A percentile compares a stretch with the other conserved stretches of the same genome.
Conservation (phyloP, 352 stramenopile genomes). For the Globisporangium splendens region DNA sequence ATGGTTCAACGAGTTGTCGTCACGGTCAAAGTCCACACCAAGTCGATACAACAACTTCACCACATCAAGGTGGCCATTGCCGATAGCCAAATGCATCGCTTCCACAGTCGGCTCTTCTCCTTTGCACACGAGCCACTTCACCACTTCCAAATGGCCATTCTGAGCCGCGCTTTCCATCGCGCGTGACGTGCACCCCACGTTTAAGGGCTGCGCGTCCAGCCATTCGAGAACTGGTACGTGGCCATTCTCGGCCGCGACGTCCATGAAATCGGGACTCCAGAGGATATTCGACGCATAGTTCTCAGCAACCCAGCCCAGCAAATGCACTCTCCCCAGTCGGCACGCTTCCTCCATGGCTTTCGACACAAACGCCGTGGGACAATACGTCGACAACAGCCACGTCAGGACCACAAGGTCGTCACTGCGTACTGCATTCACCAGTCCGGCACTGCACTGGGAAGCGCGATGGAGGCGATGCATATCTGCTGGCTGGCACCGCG, state of each 20-base stretch:
- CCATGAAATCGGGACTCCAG: conserved; percentile 2
- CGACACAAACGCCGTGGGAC: conserved; percentile 1
- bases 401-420: neutral
- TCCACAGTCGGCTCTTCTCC: neutral
- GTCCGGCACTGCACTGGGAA: neutral
- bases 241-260: neutral
- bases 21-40: neutral
- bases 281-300: neutral
- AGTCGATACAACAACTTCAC: too few species aligned
- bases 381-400: conserved; percentile 2
- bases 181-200: neutral
- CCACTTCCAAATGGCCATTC: neutral
- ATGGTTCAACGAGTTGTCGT: neutral
- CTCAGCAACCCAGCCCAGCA: neutral
- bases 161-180: conserved; percentile 3
- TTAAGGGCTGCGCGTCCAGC: neutral
- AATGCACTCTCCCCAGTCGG: neutral
- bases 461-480: conserved; percentile 1
- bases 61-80: neutral
- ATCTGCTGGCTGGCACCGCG: neutral
- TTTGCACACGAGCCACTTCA: conserved; percentile 5
- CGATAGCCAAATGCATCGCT: neutral
- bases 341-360: conserved; percentile 6
- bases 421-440: conserved; percentile 4
- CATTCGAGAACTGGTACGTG: neutral